Percentiles rank a stretch among this genome's conserved stretches.
Conservation (phyloP, 2,329 filamentous ascomycete genomes). For the Fusarium nanum region DNA sequence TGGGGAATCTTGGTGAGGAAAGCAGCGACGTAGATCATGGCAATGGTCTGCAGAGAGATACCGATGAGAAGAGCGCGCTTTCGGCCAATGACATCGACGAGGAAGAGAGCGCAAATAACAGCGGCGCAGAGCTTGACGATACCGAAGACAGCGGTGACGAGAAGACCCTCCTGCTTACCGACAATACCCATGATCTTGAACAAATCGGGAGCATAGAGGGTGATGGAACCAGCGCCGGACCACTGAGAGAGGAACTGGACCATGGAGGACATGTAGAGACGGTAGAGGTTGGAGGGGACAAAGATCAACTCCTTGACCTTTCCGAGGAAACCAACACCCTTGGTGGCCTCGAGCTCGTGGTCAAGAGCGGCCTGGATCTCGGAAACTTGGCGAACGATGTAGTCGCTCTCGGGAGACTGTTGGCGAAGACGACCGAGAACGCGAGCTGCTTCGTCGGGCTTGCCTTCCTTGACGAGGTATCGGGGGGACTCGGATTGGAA, state of each 20-base stretch:
- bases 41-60: conserved; percentile 68
- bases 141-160: conserved; percentile 81
- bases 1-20: conserved; percentile 73
- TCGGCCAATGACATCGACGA: conserved; percentile 82
- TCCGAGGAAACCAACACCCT: conserved; percentile 72
- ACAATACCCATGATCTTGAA: conserved; percentile 78
- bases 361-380: conserved; percentile 74
- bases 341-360: conserved; percentile 77
- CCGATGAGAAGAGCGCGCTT: conserved; percentile 73
- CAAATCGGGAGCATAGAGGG: conserved; percentile 79
- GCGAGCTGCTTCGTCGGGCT: conserved; percentile 67
- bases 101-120: conserved; percentile 77
- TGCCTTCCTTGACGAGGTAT: conserved; percentile 74
- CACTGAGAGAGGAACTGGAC: conserved; percentile 80
- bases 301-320: conserved; percentile 76
- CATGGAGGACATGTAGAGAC: conserved; percentile 74
- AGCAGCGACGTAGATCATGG: conserved; percentile 71
- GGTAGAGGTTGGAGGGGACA: conserved; percentile 76
- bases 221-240: conserved; percentile 79
- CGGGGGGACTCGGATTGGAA: conserved; percentile 77
- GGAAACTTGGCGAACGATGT: conserved; percentile 70
- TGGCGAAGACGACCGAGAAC: conserved; percentile 69
- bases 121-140: conserved; percentile 77
- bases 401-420: conserved; percentile 68
- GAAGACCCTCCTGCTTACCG: conserved; percentile 74